phyloP scores from a whole-genome alignment of 176 grass and related monocot species.

The Avena atlantica region DNA sequence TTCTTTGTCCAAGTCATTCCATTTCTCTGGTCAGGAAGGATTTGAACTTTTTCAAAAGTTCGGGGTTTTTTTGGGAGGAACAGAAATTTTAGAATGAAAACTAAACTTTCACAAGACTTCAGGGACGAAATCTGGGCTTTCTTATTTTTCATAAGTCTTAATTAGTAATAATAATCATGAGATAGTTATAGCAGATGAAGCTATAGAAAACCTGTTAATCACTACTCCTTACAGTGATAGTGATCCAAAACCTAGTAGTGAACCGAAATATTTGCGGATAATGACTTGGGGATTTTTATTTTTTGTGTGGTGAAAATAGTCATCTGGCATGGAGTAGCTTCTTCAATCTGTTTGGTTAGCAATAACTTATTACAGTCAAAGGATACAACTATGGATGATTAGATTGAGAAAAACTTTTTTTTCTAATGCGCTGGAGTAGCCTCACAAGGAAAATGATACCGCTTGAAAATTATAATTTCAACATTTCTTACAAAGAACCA shows the following conservation, averaged over 20 bases:
- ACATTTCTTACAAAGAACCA: not conserved
- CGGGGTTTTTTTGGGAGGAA: too few species aligned
- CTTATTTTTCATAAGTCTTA: not conserved
- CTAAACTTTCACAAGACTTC: too few species aligned
- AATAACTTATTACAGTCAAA: not conserved
- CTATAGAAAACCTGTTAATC: not conserved
- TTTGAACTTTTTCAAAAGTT: too few species aligned
- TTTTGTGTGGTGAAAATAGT: not conserved
- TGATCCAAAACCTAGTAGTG: not conserved
- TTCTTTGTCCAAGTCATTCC: too few species aligned
- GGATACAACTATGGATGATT: not conserved
- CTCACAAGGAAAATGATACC: not conserved
- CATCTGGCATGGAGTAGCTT: constrained; percentile 3
- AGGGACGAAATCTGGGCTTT: too few species aligned
- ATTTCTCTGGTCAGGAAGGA: too few species aligned
- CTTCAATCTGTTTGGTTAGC: not conserved
- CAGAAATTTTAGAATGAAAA: too few species aligned
- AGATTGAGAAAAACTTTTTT: not conserved
- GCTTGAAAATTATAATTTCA: not conserved
- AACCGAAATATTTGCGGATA: not conserved
- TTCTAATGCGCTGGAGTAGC: not conserved
- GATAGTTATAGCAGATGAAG: not conserved
- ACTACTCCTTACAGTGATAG: not conserved
- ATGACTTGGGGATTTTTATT: not conserved
- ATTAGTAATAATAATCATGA: not conserved